phyloP scores from a whole-genome alignment of 2,329 filamentous ascomycete genomes.

The Stagonosporopsis chrysanthemi region DNA sequence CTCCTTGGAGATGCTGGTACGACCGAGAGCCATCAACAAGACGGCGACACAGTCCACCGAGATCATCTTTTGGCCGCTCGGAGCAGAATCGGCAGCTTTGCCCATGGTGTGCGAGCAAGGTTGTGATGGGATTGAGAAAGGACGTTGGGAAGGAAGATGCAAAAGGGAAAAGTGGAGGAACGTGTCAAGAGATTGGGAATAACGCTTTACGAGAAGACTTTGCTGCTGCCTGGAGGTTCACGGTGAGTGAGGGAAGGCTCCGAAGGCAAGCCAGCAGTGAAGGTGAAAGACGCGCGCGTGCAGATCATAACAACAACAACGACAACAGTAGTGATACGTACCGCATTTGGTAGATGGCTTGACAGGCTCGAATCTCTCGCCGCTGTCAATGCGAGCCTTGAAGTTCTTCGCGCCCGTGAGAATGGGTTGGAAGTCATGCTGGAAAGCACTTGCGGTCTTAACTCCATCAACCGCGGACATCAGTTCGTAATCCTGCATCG shows the following conservation, averaged over 20 bases:
- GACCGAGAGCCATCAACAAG: slow-evolving; percentile 35
- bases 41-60: slow-evolving; percentile 34
- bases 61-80: slow-evolving; percentile 26
- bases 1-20: slow-evolving; percentile 23
- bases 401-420: slow-evolving; percentile 28
- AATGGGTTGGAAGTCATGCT: slow-evolving; percentile 30
- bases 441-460: slow-evolving; percentile 25
- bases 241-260: slow-evolving; percentile 4
- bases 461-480: slow-evolving; percentile 32
- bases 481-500: slow-evolving; percentile 25
- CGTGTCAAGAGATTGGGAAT: background rate
- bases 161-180: background rate
- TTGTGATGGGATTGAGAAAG: too few species aligned
- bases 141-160: background rate
- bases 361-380: slow-evolving; percentile 30
- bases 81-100: slow-evolving; percentile 17
- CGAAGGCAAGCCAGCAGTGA: background rate
- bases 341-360: slow-evolving; percentile 27
- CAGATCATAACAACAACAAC: background rate
- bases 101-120: slow-evolving; percentile 22
- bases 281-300: slow-evolving; percentile 2
- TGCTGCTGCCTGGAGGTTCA: slow-evolving; percentile 6
- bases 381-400: slow-evolving; percentile 20
- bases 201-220: background rate
- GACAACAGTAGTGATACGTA: too few species aligned